These are phyloP conservation scores for Malbranchea cinnamomea DNA, from an alignment of 2,329 filamentous ascomycete genomes.

Conservation along the genomic window DNA sequence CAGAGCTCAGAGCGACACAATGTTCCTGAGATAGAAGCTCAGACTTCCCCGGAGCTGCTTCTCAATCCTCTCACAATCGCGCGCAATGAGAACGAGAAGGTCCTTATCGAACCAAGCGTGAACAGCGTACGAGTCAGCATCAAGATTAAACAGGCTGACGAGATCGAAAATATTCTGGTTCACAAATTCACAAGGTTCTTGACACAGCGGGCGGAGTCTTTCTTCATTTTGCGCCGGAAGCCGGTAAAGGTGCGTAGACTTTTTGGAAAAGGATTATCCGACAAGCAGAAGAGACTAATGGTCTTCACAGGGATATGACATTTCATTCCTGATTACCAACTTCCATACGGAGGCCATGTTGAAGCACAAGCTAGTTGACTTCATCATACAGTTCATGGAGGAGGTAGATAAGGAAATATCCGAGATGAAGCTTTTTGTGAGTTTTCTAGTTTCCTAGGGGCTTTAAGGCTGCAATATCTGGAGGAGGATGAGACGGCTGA, in stretches of 20 bases:
- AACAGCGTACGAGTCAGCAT: constrained; percentile 97
- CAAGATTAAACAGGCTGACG: constrained; percentile 98
- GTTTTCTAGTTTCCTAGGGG: constrained; percentile 21
- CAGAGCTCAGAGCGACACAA: constrained; percentile 95
- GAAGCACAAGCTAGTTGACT: constrained; percentile 98
- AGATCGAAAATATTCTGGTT: constrained; percentile 94
- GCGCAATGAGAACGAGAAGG: constrained; percentile 92
- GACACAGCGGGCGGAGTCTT: constrained; percentile 88
- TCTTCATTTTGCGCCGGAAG: constrained; percentile 92
- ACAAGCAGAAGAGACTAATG: background rate
- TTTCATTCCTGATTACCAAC: constrained; percentile 96
- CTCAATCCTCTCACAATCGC: constrained; percentile 81
- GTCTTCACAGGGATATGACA: constrained; percentile 72
- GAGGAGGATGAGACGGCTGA: background rate
- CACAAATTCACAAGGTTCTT: constrained; percentile 98
- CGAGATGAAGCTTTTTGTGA: constrained; percentile 98
- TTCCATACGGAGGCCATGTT: constrained; percentile 98
- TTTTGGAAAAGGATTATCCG: constrained; percentile 1
- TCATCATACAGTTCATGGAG: constrained; percentile 99
- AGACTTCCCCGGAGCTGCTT: constrained; percentile 82
- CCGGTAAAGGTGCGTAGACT: constrained; percentile 60
- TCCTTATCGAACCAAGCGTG: constrained; percentile 89
- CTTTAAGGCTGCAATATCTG: background rate
- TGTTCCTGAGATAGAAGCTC: constrained; percentile 91
- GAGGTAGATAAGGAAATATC: constrained; percentile 99